Base-by-base conservation (phyloP, 2,329 filamentous ascomycete species). In the Botryotinia convoluta region DNA sequence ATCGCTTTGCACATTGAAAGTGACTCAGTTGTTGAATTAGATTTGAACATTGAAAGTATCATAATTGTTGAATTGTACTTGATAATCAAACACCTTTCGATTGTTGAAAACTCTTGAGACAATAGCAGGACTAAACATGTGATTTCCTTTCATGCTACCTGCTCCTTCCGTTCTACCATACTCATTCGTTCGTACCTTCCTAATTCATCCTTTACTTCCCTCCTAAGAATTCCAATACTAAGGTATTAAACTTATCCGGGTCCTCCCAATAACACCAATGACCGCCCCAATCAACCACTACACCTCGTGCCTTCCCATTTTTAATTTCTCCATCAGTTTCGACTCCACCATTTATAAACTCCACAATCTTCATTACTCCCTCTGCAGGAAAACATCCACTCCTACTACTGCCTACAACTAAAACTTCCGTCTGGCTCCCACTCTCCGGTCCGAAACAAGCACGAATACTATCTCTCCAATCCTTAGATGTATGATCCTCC, bases 251-350 rank as follows among this genome's bases (percentile, higher is more conserved):
- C 64, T 62, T 76, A 72, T 73, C 74, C 22, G 77, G 76, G 72
- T 79, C 73, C 73, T 81, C 80, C 78, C 79, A 81, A 71, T 81
- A 81, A 69, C 79, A 78, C 80, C 80, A 81, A 76, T 81, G 80
- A 1, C 80, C 80, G 44, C 80, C 80, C 77, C 79, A 81, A 59
- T 76, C 72, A 20, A 79, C 79, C 16, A 77, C 76, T 20, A 77
- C 70, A 3, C 79, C 79, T 20, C 54, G 74, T n/a, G 78, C 79
- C 57, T 51, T 76, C 8, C 26, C 48, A 35, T 69, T 3, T 20
- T 26, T 16, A 22, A 6, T 44, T 35, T 42, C 42, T 16, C 65
- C 74, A 26, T 29, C n/a, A 0, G 6, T n/a, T 12, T 45, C 51
- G 16, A 37, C n/a, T 10, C 71, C 75, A 12, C 73, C 74, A 72